Evolutionary conservation across 208 protist species (phyloP).

Genomic region (Acanthamoeba polyphaga): DNA sequence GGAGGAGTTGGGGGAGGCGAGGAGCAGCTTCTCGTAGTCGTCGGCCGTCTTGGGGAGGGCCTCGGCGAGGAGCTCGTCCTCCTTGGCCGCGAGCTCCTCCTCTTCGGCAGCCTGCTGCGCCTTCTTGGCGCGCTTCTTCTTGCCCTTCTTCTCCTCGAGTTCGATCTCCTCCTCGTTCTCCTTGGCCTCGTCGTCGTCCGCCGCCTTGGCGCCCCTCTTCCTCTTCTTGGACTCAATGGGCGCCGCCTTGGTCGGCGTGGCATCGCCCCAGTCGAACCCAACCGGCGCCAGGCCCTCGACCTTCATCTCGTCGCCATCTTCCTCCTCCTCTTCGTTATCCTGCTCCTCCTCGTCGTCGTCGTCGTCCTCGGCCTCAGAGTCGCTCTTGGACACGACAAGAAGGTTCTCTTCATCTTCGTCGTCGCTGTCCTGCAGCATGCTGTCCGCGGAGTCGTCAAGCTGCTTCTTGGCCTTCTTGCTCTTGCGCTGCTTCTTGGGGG

Average conservation of each 20-base stretch:
- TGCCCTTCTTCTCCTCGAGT: constrained; percentile 75
- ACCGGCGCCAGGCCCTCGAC: constrained; percentile 57
- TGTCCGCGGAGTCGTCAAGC: neutral
- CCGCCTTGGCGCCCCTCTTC: constrained; percentile 64
- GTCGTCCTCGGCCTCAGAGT: constrained; percentile 75
- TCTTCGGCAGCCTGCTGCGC: constrained; percentile 46
- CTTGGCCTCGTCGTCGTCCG: constrained; percentile 83
- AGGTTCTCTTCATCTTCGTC: constrained; percentile 50
- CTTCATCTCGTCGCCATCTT: constrained; percentile 73
- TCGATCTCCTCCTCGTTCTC: constrained; percentile 82
- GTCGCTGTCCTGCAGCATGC: constrained; percentile 62
- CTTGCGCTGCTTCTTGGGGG: constrained; percentile 52
- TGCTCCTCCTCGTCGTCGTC: constrained; percentile 81
- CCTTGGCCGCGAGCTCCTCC: constrained; percentile 68
- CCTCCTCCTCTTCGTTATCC: constrained; percentile 72
- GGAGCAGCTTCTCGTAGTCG: constrained; percentile 92
- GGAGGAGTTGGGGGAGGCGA: constrained; percentile 86
- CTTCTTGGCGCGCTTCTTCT: constrained; percentile 73
- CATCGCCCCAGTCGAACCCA: constrained; percentile 74
- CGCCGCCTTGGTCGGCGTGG: constrained; percentile 49
- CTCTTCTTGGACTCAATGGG: constrained; percentile 60
- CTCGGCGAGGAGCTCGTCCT: constrained; percentile 70
- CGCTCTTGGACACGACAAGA: neutral
- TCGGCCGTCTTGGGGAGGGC: constrained; percentile 82
- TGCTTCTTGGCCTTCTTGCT: neutral